Percentiles rank a stretch among this genome's conserved stretches.
Evolutionary conservation across 2,329 filamentous ascomycete species (phyloP).

Genomic region (Colletotrichum sp.): DNA sequence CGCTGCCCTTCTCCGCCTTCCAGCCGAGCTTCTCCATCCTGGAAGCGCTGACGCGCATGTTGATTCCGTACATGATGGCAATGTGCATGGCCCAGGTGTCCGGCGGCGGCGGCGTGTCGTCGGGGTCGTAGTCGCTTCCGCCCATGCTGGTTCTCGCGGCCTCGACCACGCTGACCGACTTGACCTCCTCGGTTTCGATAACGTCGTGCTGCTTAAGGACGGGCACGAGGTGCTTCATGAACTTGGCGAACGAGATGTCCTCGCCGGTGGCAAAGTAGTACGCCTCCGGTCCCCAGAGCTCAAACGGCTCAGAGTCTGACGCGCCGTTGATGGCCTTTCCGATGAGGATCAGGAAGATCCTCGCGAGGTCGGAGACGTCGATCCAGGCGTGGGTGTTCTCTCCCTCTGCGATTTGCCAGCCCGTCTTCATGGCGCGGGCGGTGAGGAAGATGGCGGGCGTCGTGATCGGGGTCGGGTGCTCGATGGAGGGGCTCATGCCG

Average conservation of each 20-base stretch:
- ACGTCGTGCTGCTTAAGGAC: not conserved
- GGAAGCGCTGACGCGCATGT: conserved; percentile 2
- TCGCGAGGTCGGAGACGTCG: not conserved
- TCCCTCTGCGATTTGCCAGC: conserved; percentile 5
- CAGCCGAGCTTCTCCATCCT: not conserved
- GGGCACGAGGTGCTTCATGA: not conserved
- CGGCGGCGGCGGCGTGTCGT: not conserved
- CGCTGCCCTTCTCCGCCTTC: not conserved
- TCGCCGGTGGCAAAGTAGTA: not conserved
- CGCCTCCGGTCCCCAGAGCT: not conserved
- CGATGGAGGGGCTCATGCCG: conserved; percentile 22
- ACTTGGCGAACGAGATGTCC: not conserved
- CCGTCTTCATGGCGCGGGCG: conserved; percentile 3
- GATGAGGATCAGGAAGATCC: not conserved
- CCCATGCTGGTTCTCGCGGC: not conserved
- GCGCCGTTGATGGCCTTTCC: not conserved
- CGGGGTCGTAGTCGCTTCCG: not conserved
- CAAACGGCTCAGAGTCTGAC: not conserved
- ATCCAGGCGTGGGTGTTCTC: conserved; percentile 11
- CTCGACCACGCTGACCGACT: not conserved
- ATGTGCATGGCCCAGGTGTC: conserved; percentile 13
- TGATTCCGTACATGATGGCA: conserved; percentile 14
- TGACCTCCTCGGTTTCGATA: not conserved
- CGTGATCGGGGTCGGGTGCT: conserved; percentile 22
- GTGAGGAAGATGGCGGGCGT: conserved; percentile 14